Percentiles rank a stretch among this genome's conserved stretches.
phyloP scores from a whole-genome alignment of 331 rosid species.

The Malus hybrid region DNA sequence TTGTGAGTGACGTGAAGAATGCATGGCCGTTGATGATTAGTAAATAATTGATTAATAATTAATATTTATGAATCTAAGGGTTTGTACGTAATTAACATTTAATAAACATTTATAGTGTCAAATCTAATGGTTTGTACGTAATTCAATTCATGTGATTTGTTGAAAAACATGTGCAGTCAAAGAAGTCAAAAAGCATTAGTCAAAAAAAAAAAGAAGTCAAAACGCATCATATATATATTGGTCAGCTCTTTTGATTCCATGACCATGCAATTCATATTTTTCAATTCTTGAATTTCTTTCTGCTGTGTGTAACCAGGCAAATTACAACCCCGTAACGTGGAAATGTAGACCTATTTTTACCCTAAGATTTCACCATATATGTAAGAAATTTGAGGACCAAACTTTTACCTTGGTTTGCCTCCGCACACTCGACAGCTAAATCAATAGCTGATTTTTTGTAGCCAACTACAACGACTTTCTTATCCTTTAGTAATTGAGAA shows the following conservation, averaged over 20 bases:
- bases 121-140: neutral
- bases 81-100: too few species aligned
- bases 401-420: constrained; percentile 58
- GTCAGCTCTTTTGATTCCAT: neutral
- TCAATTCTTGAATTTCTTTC: neutral
- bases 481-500: constrained; percentile 44
- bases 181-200: neutral
- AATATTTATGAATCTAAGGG: too few species aligned
- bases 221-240: neutral
- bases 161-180: neutral
- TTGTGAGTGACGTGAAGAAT: too few species aligned
- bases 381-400: too few species aligned
- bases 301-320: constrained; percentile 27
- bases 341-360: neutral
- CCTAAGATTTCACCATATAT: too few species aligned
- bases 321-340: constrained; percentile 16
- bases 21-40: too few species aligned
- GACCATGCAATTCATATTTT: neutral
- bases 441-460: constrained; percentile 73
- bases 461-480: constrained; percentile 62
- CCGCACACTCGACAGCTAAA: constrained; percentile 67
- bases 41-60: too few species aligned
- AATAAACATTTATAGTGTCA: neutral
- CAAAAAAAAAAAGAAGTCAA: neutral
- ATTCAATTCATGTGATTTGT: constrained; percentile 4